These are phyloP conservation scores for Pyronema omphalodes DNA, from an alignment of 495 filamentous ascomycete species.

Conservation along the genomic window DNA sequence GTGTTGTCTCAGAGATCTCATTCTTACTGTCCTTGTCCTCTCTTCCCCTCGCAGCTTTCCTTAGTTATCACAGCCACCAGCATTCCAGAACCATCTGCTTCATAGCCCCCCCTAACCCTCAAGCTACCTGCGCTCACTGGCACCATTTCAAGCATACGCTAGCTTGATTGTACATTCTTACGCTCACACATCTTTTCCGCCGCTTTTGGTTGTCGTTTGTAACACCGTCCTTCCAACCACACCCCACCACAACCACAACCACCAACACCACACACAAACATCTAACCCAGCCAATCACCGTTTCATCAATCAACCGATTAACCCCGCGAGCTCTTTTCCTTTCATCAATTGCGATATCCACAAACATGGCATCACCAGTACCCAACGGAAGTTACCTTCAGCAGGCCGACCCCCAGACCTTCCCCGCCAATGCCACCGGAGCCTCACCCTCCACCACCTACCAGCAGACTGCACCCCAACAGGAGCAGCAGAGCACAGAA, in stretches of 20 bases:
- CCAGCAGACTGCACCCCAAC: conserved; percentile 8
- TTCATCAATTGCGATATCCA: neutral
- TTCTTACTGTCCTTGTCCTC: neutral
- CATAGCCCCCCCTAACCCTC: neutral
- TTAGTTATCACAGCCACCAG: neutral
- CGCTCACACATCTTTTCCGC: neutral
- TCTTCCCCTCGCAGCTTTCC: neutral
- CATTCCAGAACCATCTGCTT: neutral
- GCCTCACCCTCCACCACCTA: conserved; percentile 11
- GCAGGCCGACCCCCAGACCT: conserved; percentile 18
- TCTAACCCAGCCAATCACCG: neutral
- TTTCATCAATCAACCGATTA: neutral
- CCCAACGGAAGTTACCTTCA: conserved; percentile 22
- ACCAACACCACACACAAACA: neutral
- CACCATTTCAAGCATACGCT: neutral
- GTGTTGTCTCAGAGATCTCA: neutral
- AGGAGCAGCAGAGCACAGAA: conserved; percentile 6
- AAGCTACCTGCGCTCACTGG: neutral
- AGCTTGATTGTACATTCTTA: neutral
- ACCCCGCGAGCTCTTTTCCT: neutral
- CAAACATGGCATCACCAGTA: conserved; percentile 19
- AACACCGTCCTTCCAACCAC: neutral
- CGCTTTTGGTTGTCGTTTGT: neutral
- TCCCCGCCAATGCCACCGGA: conserved; percentile 12
- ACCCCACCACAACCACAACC: neutral